Evolutionary conservation across 2,329 filamentous ascomycete genomes (phyloP), one percentile per base, ranked within the genome.

Genomic region (Aspergillus tamarii): DNA sequence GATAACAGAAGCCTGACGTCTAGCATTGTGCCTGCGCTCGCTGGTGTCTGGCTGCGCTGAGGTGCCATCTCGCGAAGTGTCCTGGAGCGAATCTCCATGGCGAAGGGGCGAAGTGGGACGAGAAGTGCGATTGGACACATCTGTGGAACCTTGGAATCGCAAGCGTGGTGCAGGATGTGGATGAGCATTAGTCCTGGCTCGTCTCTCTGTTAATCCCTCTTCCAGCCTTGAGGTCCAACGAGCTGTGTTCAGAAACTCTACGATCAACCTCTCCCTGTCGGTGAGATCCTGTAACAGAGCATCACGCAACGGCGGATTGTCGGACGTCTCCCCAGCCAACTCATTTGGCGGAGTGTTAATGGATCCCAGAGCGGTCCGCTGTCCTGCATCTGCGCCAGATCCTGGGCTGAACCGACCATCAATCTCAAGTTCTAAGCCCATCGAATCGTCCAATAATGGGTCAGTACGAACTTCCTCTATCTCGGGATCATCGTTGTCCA

Each of bases 221-320:
- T 76, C 77, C 59, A 72, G 60, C 60, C 71, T 69, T 36, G 77
- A 74, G 9, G 76, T 74, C 75, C 75, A 80, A 46, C 78, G 75
- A 46, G 77, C 76, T 26, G 77, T 75, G 64, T 80, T 80, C 64
- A 82, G 65, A 59, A 79, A 80, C 54, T 81, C 78, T 63, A 81
- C 74, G 39, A 82, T 78, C 61, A 79, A 70, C 59, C 80, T 75
- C 67, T 82, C 80, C 57, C 78, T 74, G 59, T 80, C 77, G 4
- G 75, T 78, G 55, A 81, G 74, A 60, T 78, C 76, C 52, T 78
- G 74, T 39, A 78, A 71, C 57, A 78, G 61, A 55, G 69, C 75
- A 59, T 80, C 78, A 41, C 77, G 76, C 46, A 76, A 61, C 16
- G 73, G 69, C 41, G 71, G 71, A 45, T 69, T 67, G 26, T 73